These are phyloP conservation scores for Podospora didyma DNA, from an alignment of 495 filamentous ascomycete species.

Conservation along the genomic window DNA sequence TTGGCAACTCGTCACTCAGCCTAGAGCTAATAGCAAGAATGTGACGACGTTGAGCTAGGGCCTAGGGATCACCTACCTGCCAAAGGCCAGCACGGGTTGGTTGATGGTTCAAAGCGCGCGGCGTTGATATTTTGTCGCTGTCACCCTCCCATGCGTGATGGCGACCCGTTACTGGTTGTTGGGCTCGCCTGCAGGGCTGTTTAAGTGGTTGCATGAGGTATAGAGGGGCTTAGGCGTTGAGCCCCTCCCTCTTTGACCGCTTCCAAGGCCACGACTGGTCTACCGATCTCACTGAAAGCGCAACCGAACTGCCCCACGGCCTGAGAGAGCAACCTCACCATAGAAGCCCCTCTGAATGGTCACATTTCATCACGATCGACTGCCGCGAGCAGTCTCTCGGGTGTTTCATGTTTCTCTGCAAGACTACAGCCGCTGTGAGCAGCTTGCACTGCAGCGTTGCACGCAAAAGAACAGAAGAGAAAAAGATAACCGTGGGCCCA, in stretches of 20 bases:
- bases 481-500: background rate
- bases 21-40: background rate
- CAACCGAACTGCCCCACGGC: background rate
- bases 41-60: background rate
- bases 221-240: background rate
- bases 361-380: slow-evolving; percentile 10
- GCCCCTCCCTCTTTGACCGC: background rate
- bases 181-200: slow-evolving; percentile 10
- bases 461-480: background rate
- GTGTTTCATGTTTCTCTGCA: slow-evolving; percentile 29
- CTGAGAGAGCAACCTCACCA: background rate
- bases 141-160: slow-evolving; percentile 12
- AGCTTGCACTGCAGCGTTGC: background rate
- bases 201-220: slow-evolving; percentile 27
- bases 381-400: slow-evolving; percentile 10
- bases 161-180: slow-evolving; percentile 9
- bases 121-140: slow-evolving; percentile 5
- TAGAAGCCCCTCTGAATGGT: slow-evolving; percentile 18
- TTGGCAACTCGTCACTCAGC: background rate
- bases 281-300: slow-evolving; percentile 3
- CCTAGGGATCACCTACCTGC: too few species aligned
- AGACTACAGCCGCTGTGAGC: slow-evolving; percentile 2
- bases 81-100: too few species aligned
- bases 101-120: slow-evolving; percentile 14
- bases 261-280: slow-evolving; percentile 20